Conservation (phyloP, 148 eudicot species). For the Cornus florida region DNA sequence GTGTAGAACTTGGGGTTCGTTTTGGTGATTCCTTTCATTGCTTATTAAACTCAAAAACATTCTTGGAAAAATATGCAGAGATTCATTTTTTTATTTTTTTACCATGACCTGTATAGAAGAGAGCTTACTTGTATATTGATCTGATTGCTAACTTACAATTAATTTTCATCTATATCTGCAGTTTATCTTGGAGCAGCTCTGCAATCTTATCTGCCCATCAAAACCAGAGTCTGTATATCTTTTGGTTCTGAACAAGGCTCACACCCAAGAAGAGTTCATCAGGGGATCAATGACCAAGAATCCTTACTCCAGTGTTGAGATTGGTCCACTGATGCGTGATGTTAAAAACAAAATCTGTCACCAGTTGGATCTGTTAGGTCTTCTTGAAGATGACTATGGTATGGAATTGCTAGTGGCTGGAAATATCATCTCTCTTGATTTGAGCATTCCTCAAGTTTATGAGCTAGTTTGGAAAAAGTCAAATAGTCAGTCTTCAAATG, state of each 20-base stretch:
- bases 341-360: slow-evolving; percentile 96
- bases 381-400: slow-evolving; percentile 93
- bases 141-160: slow-evolving; percentile 6
- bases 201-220: slow-evolving; percentile 94
- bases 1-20: not conserved
- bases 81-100: not conserved
- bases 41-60: not conserved
- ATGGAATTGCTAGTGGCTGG: slow-evolving; percentile 98
- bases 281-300: slow-evolving; percentile 99
- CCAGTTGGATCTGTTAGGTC: slow-evolving; percentile 91
- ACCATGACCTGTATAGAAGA: not conserved
- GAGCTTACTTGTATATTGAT: not conserved
- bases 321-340: slow-evolving; percentile 99
- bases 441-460: slow-evolving; percentile 86
- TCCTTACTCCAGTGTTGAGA: slow-evolving; percentile 96
- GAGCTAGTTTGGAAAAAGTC: slow-evolving; percentile 99
- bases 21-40: not conserved
- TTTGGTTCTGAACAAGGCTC: slow-evolving; percentile 90
- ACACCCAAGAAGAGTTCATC: slow-evolving; percentile 98
- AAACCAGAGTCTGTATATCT: slow-evolving; percentile 93
- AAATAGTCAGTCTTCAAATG: slow-evolving; percentile 58
- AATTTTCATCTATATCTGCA: slow-evolving; percentile 34
- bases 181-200: slow-evolving; percentile 98
- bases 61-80: not conserved
- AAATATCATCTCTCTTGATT: slow-evolving; percentile 92